phyloP scores from a whole-genome alignment of 2,329 filamentous ascomycete species.

The Verticillium nubilum region DNA sequence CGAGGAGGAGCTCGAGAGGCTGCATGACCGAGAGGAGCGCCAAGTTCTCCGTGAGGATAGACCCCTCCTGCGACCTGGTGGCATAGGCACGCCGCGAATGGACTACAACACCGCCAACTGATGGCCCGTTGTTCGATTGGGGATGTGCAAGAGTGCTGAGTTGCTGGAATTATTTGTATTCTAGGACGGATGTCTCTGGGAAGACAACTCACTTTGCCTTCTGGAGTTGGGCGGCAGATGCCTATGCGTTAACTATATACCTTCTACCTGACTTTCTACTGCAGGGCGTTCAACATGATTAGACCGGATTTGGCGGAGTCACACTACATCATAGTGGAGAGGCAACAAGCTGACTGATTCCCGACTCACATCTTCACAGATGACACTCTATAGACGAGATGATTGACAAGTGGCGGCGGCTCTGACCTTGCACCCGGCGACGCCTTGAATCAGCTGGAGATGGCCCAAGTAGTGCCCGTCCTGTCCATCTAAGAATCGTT shows the following conservation, averaged over 20 bases:
- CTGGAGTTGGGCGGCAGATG: not conserved
- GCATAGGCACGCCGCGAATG: conserved; percentile 39
- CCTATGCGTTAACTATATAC: not conserved
- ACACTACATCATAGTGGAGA: not conserved
- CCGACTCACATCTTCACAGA: too few species aligned
- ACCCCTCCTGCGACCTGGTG: conserved; percentile 43
- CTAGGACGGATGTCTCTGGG: not conserved
- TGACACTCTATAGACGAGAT: too few species aligned
- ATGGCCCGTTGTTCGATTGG: not conserved
- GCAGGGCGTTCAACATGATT: conserved; percentile 10
- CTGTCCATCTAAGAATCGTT: not conserved
- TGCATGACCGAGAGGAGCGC: conserved; percentile 44
- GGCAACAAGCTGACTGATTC: too few species aligned
- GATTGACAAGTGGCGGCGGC: too few species aligned
- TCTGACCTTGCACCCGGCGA: too few species aligned
- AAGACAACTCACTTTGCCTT: not conserved
- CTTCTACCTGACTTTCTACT: not conserved
- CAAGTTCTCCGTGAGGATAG: conserved; percentile 45
- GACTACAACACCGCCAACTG: conserved; percentile 28
- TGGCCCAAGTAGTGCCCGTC: not conserved
- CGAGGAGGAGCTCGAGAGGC: conserved; percentile 44
- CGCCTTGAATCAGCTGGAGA: not conserved
- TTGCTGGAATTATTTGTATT: not conserved
- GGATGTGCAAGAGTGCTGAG: not conserved
- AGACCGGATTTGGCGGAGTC: not conserved